Conservation (phyloP, 2,329 filamentous ascomycete genomes). For the Ophiostoma perfectum region DNA sequence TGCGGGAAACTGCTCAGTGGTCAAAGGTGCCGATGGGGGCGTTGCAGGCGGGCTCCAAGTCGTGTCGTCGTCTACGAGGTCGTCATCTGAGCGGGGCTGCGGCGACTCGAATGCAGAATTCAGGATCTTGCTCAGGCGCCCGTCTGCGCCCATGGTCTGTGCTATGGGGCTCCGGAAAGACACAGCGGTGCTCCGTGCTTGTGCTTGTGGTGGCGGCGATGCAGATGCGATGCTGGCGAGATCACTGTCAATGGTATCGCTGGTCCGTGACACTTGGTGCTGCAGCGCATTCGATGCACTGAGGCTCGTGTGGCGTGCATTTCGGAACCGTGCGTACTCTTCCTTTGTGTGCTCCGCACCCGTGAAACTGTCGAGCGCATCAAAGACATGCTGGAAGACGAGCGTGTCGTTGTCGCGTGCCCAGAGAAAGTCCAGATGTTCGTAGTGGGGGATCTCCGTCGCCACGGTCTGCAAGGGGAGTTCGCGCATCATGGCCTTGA, state of each 20-base stretch:
- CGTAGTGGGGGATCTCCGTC: conserved; percentile 84
- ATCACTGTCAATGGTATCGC: background rate
- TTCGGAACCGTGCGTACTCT: conserved; percentile 54
- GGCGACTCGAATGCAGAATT: background rate
- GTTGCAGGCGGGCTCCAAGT: conserved; percentile 20
- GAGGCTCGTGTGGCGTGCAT: conserved; percentile 47
- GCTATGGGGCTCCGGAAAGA: background rate
- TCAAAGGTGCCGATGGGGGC: conserved; percentile 9
- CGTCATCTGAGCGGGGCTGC: conserved; percentile 17
- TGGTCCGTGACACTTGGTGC: background rate
- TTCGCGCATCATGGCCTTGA: conserved; percentile 84
- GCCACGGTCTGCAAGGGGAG: conserved; percentile 79
- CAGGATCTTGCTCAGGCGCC: background rate
- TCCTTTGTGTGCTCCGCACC: conserved; percentile 53
- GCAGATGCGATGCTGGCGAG: background rate
- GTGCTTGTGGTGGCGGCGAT: background rate
- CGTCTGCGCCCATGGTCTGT: background rate
- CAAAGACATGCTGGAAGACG: conserved; percentile 88
- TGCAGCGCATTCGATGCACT: conserved; percentile 26
- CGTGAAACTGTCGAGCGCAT: conserved; percentile 71
- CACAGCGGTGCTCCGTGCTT: background rate
- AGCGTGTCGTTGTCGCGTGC: conserved; percentile 74
- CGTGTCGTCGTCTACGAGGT: conserved; percentile 18
- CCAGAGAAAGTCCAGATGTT: conserved; percentile 97
- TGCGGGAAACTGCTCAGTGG: background rate